Base-by-base conservation (phyloP, 2,329 filamentous ascomycete species). In the Penicillium sp. region DNA sequence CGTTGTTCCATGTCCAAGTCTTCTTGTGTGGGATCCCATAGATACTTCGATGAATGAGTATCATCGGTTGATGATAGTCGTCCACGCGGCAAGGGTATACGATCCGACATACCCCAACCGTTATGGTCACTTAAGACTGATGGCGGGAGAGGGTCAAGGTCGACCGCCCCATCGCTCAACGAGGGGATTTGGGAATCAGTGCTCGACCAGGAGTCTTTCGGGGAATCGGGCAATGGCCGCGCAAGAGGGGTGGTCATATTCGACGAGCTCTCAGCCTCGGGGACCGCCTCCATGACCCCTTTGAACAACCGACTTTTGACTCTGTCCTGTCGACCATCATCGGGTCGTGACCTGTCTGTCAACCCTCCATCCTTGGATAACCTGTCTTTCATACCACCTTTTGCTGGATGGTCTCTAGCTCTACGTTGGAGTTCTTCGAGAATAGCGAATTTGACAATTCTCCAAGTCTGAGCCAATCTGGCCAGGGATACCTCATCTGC, bases 401-500 rank as follows among this genome's bases (percentile, higher is more conserved):
- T 60, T 51, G 64, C 27, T 58, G 67, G 47, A 45, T 71, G 71
- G 50, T 73, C 67, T 50, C 74, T 69, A 9, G 72, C 72, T 63
- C 75, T 76, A 40, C 65, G 58, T 55, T 73, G 73, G 29, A 84
- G 74, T 57, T 84, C 81, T 56, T 79, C 76, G 2, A 79, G 67
- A 52, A 84, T 74, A 27, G 79, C 76, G 54, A 78, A 75, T 53
- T 79, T 81, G 34, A 85, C 70, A 23, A 87, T 78, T 53, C 78
- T 79, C 84, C 84, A 87, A 21, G 82, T 83, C 60, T 86, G 81
- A 33, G 84, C 81, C 45, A 84, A 72, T 53, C 80, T 77, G 61
- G 80, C 75, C 60, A 80, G 71, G 39, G 79, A 78, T 34, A 78
- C 77, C 55, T 76, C 72, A 59, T 83, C 77, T 27, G 82, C 82